Evolutionary conservation across 768 basidiomycete species (phyloP).

Genomic region (Suillus paluster): DNA sequence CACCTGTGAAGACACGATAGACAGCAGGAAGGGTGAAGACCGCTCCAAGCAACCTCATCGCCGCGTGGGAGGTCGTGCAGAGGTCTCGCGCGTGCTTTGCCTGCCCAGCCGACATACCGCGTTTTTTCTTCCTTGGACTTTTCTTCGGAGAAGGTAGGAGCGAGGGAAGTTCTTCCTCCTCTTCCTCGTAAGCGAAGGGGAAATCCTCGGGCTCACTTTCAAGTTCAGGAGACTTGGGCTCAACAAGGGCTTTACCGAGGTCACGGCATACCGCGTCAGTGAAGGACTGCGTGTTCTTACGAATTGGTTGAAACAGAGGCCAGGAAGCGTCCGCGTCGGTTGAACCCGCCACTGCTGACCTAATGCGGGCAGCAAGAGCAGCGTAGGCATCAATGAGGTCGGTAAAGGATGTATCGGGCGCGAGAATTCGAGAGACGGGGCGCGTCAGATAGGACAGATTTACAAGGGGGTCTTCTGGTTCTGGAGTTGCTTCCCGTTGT

Average conservation of each 20-base stretch:
- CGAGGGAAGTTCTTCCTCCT: slow-evolving; percentile 30
- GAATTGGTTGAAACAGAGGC: slow-evolving; percentile 74
- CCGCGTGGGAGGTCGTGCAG: slow-evolving; percentile 72
- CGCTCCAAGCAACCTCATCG: slow-evolving; percentile 64
- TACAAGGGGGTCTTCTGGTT: slow-evolving; percentile 68
- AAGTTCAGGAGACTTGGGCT: slow-evolving; percentile 46
- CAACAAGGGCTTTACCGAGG: slow-evolving; percentile 62
- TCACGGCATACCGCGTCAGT: slow-evolving; percentile 69
- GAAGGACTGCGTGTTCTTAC: slow-evolving; percentile 55
- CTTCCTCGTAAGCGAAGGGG: slow-evolving; percentile 21
- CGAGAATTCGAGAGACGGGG: slow-evolving; percentile 64
- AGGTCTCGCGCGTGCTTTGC: slow-evolving; percentile 81
- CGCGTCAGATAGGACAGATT: slow-evolving; percentile 67
- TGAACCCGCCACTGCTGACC: slow-evolving; percentile 43
- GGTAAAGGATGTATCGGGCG: slow-evolving; percentile 48
- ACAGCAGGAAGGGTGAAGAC: slow-evolving; percentile 65
- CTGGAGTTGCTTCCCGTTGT: slow-evolving; percentile 73
- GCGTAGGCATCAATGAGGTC: slow-evolving; percentile 79
- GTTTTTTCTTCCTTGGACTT: slow-evolving; percentile 66
- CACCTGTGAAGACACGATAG: slow-evolving; percentile 66
- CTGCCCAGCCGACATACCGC: slow-evolving; percentile 77
- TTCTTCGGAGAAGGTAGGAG: slow-evolving; percentile 70
- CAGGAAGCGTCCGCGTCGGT: slow-evolving; percentile 65
- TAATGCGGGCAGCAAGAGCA: slow-evolving; percentile 66
- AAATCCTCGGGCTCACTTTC: slow-evolving; percentile 24